Base-by-base conservation (phyloP, 306 rosid species). In the Vachellia collinsii region DNA sequence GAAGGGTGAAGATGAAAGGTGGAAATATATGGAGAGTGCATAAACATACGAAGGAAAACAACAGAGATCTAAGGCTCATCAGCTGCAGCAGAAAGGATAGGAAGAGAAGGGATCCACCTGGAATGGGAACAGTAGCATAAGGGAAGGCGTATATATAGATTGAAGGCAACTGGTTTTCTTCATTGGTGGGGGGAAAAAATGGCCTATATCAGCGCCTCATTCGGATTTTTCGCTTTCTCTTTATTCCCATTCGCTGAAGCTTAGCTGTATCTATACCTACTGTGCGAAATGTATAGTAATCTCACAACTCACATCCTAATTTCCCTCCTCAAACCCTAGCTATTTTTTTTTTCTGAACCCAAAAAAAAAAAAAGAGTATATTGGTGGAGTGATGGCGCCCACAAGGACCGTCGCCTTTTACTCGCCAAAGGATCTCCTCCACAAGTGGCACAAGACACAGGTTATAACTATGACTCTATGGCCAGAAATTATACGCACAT, bases 221-320 rank as follows among this genome's bases (percentile, higher is more conserved):
- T 25, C n/a, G 53, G 54, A 69, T 78, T 77, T 87, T 81, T 42
- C 20, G 12, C 44, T 47, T 37, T 79, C 75, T 82, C 78, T 53
- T 12, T 67, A 63, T 79, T 85, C 81, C 50, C 76, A 89, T 87
- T 92, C 90, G 91, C 83, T 29, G 80, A 85, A 81, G 87, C 80
- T 83, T 81, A 84, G 92, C 89, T 89, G 93, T 87, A 84, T 76
- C 50, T 85, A 84, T 78, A 62, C 63, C 78, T 86, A 87, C 79
- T 80, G 77, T 63, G 43, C 81, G 79, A 46, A 70, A 37, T 64
- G 61, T 38, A 3, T 64, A 34, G 16, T 4, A 25, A 8, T 44
- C 11, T 44, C 8, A 36, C 1, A 12, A 12, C 20, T 29, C 41
- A 81, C 20, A 1, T 64, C 84, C 39, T 78, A 80, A 56, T 89